Evolutionary conservation across 192 early-diverging fungal genomes (phyloP).

Genomic region (Dissophora globulifera): DNA sequence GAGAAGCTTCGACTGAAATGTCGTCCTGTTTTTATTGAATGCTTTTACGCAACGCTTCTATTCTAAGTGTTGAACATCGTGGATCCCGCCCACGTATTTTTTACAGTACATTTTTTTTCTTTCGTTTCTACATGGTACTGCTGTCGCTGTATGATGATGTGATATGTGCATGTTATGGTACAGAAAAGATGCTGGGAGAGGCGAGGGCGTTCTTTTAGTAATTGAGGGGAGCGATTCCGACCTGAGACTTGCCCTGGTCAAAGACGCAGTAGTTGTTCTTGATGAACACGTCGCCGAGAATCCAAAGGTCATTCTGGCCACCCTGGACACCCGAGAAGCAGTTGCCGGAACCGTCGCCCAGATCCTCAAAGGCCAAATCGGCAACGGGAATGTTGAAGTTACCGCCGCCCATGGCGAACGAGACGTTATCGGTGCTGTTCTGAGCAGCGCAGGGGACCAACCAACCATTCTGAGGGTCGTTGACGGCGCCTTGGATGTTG

Average conservation of each 20-base stretch:
- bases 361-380: conserved; percentile 39
- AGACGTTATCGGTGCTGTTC: conserved; percentile 19
- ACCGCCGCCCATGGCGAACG: conserved; percentile 47
- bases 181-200: too few relatives aligned
- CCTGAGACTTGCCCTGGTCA: conserved; percentile 4
- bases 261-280: conserved; percentile 73
- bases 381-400: conserved; percentile 45
- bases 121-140: too few relatives aligned
- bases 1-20: too few relatives aligned
- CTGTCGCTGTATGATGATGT: too few relatives aligned
- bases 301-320: conserved; percentile 39
- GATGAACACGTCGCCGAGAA: conserved; percentile 74
- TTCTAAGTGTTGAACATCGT: too few relatives aligned
- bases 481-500: conserved; percentile 10
- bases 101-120: too few relatives aligned
- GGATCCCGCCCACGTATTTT: too few relatives aligned
- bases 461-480: conserved; percentile 20
- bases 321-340: conserved; percentile 43
- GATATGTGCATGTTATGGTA: too few relatives aligned
- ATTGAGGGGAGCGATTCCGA: conserved; percentile 14
- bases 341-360: conserved; percentile 18
- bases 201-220: conserved; percentile 2
- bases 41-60: too few relatives aligned
- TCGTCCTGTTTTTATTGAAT: too few relatives aligned
- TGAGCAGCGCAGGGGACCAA: conserved; percentile 13